These are phyloP conservation scores for Penicillium tannophilum DNA, from an alignment of 495 filamentous ascomycete genomes.

Conservation along the genomic window DNA sequence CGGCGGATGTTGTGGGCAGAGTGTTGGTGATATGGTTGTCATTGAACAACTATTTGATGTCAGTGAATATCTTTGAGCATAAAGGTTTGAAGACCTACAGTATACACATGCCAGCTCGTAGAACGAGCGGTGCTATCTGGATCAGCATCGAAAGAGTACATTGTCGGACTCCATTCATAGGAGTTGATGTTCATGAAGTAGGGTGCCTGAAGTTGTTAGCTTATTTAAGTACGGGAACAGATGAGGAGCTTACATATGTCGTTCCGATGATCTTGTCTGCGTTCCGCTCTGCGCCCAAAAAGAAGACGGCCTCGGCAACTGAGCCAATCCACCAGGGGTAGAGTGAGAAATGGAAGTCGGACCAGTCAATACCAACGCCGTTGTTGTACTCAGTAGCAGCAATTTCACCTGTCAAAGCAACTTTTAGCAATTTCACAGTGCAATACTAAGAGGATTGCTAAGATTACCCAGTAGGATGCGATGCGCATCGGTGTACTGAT, in stretches of 20 bases:
- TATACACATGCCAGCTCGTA: conserved; percentile 45
- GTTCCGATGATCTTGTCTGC: conserved; percentile 50
- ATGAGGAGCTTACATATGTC: conserved; percentile 38
- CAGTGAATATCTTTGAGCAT: not conserved
- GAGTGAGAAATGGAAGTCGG: conserved; percentile 32
- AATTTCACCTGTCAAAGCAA: conserved; percentile 44
- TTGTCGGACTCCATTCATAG: conserved; percentile 50
- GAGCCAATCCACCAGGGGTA: conserved; percentile 56
- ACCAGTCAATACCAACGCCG: conserved; percentile 31
- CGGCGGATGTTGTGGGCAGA: conserved; percentile 42
- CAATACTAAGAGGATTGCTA: not conserved
- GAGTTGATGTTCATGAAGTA: conserved; percentile 49
- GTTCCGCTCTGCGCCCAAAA: conserved; percentile 68
- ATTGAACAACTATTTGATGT: conserved; percentile 39
- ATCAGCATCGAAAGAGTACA: conserved; percentile 49
- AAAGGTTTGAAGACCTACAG: conserved; percentile 20
- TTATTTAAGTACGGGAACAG: conserved; percentile 2
- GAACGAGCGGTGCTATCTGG: conserved; percentile 41
- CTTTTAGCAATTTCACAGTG: not conserved
- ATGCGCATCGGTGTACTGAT: conserved; percentile 41
- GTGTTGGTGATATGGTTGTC: conserved; percentile 43
- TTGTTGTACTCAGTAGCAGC: conserved; percentile 51
- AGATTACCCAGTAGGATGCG: conserved; percentile 46
- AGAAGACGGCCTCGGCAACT: conserved; percentile 66
- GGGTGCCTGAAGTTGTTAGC: conserved; percentile 41